These are phyloP conservation scores for Galeopsis tetrahit DNA, from an alignment of 257 asterid species.

Conservation along the genomic window DNA sequence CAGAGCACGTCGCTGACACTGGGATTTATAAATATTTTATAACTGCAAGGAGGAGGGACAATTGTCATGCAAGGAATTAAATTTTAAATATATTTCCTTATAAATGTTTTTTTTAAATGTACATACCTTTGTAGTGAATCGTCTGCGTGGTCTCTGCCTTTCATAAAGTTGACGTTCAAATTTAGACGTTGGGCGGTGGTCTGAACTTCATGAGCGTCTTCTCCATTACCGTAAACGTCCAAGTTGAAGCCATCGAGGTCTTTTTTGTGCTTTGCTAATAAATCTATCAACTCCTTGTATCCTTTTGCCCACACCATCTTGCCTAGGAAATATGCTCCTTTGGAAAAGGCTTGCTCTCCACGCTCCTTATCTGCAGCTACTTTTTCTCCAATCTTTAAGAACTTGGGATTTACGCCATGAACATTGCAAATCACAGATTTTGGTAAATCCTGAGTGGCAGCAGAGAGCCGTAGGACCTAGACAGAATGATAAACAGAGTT, in stretches of 20 bases:
- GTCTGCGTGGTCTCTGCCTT: slow-evolving; percentile 97
- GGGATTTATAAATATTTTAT: slow-evolving; percentile 93
- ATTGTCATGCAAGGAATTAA: slow-evolving; percentile 20
- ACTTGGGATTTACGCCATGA: slow-evolving; percentile 96
- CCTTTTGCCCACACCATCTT: slow-evolving; percentile 99
- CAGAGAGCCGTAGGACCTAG: slow-evolving; percentile 96
- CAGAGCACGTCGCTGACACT: slow-evolving; percentile 98
- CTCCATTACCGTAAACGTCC: slow-evolving; percentile 95
- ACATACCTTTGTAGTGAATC: slow-evolving; percentile 91
- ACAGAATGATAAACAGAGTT: slow-evolving; percentile 22
- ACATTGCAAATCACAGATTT: slow-evolving; percentile 89
- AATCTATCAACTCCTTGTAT: slow-evolving; percentile 86
- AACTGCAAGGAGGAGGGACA: slow-evolving; percentile 52
- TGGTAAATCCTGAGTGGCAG: slow-evolving; percentile 95
- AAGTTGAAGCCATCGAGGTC: slow-evolving; percentile 88
- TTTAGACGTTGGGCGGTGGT: slow-evolving; percentile 77
- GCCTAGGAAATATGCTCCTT: slow-evolving; percentile 97
- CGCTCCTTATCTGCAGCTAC: slow-evolving; percentile 81
- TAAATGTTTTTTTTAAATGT: background rate
- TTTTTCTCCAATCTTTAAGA: slow-evolving; percentile 83
- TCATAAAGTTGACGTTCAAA: slow-evolving; percentile 86
- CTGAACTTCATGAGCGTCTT: slow-evolving; percentile 96
- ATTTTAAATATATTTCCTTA: background rate
- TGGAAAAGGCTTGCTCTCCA: slow-evolving; percentile 77
- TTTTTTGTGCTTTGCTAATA: slow-evolving; percentile 72